Evolutionary conservation across 176 grass and related monocot genomes (phyloP).

Genomic region (Otatea glauca): DNA sequence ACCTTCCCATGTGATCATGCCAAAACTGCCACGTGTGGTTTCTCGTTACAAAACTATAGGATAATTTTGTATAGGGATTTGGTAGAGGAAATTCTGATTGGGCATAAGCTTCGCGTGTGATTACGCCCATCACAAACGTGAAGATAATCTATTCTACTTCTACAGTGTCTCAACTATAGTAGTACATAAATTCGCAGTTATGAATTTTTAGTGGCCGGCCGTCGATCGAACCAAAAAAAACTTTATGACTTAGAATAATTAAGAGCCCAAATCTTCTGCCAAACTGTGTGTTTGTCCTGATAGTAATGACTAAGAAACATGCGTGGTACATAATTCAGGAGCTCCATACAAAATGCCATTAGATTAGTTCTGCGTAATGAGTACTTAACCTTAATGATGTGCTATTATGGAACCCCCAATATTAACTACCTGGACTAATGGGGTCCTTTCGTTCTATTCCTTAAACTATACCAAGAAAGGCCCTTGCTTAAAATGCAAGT

Average conservation of each 20-base stretch:
- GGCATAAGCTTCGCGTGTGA: constrained; percentile 42
- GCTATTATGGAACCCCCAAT: not conserved
- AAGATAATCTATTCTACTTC: constrained; percentile 41
- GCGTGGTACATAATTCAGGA: not conserved
- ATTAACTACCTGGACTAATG: constrained; percentile 36
- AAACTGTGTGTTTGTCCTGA: not conserved
- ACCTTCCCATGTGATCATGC: no score
- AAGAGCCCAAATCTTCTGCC: not conserved
- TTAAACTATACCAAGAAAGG: not conserved
- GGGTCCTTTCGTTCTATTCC: constrained; percentile 37
- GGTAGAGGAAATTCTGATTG: not conserved
- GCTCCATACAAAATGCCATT: not conserved
- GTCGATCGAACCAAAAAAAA: not conserved
- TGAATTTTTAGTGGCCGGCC: not conserved
- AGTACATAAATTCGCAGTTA: not conserved
- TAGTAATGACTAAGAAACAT: not conserved
- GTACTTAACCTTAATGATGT: constrained; percentile 39
- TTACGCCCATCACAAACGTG: constrained; percentile 41
- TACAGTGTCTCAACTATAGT: not conserved
- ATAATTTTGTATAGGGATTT: not conserved
- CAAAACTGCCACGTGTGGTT: not conserved
- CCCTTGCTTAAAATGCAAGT: not conserved
- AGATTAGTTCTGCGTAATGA: not conserved
- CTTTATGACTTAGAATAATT: not conserved
- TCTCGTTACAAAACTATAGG: not conserved